Evolutionary conservation across 495 filamentous ascomycete species (phyloP).

Genomic region (Stereocaulon alpinum): DNA sequence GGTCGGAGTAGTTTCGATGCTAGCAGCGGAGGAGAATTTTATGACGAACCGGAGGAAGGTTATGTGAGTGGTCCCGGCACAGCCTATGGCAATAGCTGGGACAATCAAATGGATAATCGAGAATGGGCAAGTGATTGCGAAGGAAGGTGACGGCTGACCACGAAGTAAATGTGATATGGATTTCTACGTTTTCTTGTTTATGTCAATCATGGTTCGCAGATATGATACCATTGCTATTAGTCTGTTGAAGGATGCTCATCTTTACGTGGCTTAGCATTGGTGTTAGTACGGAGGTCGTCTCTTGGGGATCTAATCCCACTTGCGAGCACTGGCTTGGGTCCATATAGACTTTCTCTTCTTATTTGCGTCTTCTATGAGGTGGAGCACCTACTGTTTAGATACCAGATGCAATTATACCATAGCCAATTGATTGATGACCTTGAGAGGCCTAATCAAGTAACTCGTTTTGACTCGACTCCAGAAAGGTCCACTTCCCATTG

Average conservation of each 20-base stretch:
- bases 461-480: too few relatives aligned
- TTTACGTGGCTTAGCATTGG: conserved; percentile 5
- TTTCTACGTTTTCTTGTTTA: background rate
- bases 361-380: background rate
- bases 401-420: background rate
- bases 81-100: conserved; percentile 19
- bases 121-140: conserved; percentile 25
- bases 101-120: conserved; percentile 6
- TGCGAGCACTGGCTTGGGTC: background rate
- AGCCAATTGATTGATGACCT: background rate
- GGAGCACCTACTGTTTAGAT: conserved; percentile 2
- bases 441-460: too few relatives aligned
- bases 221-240: conserved; percentile 12
- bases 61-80: conserved; percentile 28
- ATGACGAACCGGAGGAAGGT: conserved; percentile 37
- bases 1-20: conserved; percentile 85
- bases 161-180: conserved; percentile 5
- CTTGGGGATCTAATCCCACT: background rate
- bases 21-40: conserved; percentile 54
- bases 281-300: background rate
- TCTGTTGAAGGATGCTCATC: background rate
- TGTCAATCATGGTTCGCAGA: background rate
- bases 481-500: too few relatives aligned
- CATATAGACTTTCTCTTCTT: conserved; percentile 1
- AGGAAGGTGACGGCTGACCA: conserved; percentile 13